Percentiles rank a stretch among this genome's conserved stretches.
Conservation (phyloP, 306 rosid genomes). For the Fragaria iinumae region DNA sequence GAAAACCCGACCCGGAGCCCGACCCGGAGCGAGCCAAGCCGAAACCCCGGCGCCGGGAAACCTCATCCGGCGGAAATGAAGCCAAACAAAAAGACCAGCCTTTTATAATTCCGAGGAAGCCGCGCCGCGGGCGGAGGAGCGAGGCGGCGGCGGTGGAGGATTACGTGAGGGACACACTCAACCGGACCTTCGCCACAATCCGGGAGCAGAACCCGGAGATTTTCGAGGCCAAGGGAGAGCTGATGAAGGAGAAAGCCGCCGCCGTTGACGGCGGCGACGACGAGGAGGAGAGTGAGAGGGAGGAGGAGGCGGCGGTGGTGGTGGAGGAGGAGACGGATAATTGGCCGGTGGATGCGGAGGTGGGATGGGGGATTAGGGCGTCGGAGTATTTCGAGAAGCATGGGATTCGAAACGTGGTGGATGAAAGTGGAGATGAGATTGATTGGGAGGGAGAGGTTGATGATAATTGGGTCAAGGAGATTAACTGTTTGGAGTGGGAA, state of each 20-base stretch:
- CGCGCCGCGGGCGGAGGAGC: constrained; percentile 76
- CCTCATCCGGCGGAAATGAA: constrained; percentile 14
- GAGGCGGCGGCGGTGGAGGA: constrained; percentile 78
- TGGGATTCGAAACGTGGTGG: constrained; percentile 69
- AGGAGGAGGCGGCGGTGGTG: constrained; percentile 48
- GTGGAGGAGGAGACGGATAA: constrained; percentile 74
- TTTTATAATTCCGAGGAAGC: constrained; percentile 56
- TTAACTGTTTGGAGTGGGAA: constrained; percentile 94
- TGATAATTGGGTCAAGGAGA: constrained; percentile 90
- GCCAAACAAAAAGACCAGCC: constrained; percentile 33
- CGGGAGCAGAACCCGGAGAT: constrained; percentile 46
- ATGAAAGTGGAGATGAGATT: constrained; percentile 73
- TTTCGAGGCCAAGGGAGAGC: constrained; percentile 42
- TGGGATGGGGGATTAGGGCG: constrained; percentile 92
- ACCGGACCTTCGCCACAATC: constrained; percentile 60
- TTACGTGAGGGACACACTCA: constrained; percentile 54
- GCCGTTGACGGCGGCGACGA: constrained; percentile 26
- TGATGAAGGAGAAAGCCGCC: constrained; percentile 47
- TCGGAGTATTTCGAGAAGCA: constrained; percentile 91
- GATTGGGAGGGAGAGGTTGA: constrained; percentile 98
- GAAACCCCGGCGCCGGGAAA: constrained; percentile 20
- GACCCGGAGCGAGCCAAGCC: constrained; percentile 13
- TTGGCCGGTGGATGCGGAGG: constrained; percentile 93
- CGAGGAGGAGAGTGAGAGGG: constrained; percentile 19
- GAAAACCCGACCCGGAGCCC: constrained; percentile 42